A percentile compares a stretch with the other conserved stretches of the same genome.
phyloP scores from a whole-genome alignment of 352 stramenopile genomes.

The Phytopythium oedochilum region DNA sequence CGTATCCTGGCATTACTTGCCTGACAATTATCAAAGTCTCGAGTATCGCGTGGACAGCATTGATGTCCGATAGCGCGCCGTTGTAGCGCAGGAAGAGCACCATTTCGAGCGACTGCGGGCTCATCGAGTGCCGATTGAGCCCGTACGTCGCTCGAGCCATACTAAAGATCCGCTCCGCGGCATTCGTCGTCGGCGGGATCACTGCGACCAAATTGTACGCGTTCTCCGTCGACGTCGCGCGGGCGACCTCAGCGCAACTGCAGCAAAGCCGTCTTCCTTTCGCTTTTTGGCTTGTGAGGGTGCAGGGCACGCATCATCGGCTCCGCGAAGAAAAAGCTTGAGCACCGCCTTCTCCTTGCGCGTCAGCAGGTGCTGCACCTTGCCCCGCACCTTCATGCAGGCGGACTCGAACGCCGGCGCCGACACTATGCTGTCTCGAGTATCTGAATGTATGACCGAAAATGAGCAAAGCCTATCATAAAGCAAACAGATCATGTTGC shows the following conservation, averaged over 20 bases:
- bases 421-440: neutral
- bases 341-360: neutral
- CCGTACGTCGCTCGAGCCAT: neutral
- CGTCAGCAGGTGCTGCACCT: neutral
- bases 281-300: no score
- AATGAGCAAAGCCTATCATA: no score
- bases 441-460: neutral
- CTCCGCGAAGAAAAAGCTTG: neutral
- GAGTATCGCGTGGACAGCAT: no score
- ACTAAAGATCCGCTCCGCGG: neutral
- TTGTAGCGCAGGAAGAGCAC: no score
- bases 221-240: neutral
- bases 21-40: no score
- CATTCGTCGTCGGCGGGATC: neutral
- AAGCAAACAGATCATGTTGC: no score
- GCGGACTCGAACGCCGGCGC: neutral
- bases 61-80: no score
- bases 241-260: neutral
- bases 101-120: no score
- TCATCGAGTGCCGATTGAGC: no score
- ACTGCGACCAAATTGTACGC: neutral
- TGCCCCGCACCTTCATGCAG: neutral
- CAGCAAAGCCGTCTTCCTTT: neutral
- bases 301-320: neutral
- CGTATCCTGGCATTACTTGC: no score